These are phyloP conservation scores for Microthyrium microscopicum DNA, from an alignment of 2,329 filamentous ascomycete genomes.

Conservation along the genomic window DNA sequence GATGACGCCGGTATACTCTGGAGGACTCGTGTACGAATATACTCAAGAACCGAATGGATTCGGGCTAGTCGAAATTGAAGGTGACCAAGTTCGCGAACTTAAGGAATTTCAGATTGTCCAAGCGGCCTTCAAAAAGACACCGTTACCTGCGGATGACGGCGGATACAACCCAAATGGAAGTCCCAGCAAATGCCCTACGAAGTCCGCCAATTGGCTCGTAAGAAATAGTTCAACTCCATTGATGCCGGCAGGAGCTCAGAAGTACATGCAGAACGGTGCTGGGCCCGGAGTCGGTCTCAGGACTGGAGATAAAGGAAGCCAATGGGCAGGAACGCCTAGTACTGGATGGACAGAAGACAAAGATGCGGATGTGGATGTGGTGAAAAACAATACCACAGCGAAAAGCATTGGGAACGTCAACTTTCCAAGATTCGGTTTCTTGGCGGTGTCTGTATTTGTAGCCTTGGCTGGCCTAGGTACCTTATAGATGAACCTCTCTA, in stretches of 20 bases:
- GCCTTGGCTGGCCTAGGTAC: too few species aligned
- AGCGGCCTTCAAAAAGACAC: constrained; percentile 31
- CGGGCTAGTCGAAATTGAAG: constrained; percentile 55
- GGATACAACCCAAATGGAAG: constrained; percentile 39
- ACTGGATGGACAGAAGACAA: too few species aligned
- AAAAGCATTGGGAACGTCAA: too few species aligned
- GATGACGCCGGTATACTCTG: constrained; percentile 86
- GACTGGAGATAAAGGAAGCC: constrained; percentile 32
- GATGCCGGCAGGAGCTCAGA: constrained; percentile 36
- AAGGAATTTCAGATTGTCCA: constrained; percentile 46
- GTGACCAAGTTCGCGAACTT: constrained; percentile 37
- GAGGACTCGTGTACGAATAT: constrained; percentile 94
- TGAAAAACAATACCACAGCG: too few species aligned
- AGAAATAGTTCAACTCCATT: constrained; percentile 33
- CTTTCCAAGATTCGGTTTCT: too few species aligned
- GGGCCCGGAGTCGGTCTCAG: constrained; percentile 38
- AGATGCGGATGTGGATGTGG: too few species aligned
- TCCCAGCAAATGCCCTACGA: constrained; percentile 36
- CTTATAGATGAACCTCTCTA: too few species aligned
- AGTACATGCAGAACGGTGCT: constrained; percentile 41
- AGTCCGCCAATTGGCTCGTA: constrained; percentile 40
- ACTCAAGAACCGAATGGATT: constrained; percentile 62
- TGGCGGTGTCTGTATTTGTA: too few species aligned
- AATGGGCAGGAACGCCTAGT: constrained; percentile 32
- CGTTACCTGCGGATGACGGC: constrained; percentile 38